Base-by-base conservation (phyloP, 805 yeast species). In the Lachancea meyersii region DNA sequence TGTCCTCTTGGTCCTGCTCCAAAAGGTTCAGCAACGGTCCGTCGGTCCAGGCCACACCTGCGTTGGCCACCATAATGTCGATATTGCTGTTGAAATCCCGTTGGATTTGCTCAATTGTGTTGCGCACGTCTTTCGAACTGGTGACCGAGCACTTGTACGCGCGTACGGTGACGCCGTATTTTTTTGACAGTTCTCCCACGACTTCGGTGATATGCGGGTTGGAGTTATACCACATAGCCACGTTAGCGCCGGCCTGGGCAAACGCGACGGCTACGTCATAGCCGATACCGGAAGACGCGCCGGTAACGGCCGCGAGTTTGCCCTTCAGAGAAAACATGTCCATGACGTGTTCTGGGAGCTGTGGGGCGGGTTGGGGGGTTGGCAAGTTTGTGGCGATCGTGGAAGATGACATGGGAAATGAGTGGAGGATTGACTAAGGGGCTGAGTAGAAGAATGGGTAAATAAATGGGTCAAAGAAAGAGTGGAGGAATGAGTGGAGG, bases 231-330 rank as follows among this genome's bases (percentile, higher is more conserved):
- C 82, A 77, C 54, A 80, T 70, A 37, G 85, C 86, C 23, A 87
- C 77, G 49, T 83, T 83, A 8, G 94, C 95, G 40, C 95, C 95
- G 4, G 91, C 91, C 65, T 85, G 91, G 38, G 87, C 83, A 55
- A 70, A 85, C 1, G 87, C 88, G 61, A 80, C 83, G 36, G 93
- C 93, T 30, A 84, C 83, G 4, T 84, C 86, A 53, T 64, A 75
- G 14, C 95, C 95, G 51, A 86, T 86, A 30, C 95, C 95, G 37
- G 82, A 72, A 14, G 89, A 79, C 11, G 86, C 83, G 34, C 95
- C 95, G n/a, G 93, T 83, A 46, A 86, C 76, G 4, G 85, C 77
- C 20, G 94, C 91, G 13, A 80, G 81, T 64, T 84, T 86, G 23
- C 93, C 94, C 66, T 80, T 81, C 48, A 86, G 72, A 3, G 86